phyloP scores from a whole-genome alignment of 2,329 filamentous ascomycete species.

The Cladosporium austrohemisphaericum region DNA sequence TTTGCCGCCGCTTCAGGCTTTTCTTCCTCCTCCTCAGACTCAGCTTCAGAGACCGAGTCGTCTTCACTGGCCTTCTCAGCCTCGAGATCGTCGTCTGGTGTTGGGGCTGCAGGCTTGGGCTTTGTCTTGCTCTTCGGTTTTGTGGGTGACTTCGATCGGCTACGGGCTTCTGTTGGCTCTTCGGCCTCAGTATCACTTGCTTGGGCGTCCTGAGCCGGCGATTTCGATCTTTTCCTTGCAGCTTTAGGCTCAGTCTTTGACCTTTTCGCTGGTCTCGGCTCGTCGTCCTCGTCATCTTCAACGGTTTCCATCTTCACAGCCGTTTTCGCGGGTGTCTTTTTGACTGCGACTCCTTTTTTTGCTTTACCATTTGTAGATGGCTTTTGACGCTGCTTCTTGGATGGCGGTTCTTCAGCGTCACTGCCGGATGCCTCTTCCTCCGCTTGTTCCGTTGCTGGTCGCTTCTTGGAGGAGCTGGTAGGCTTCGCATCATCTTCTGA shows the following conservation, averaged over 20 bases:
- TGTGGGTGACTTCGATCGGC: slow-evolving; percentile 1
- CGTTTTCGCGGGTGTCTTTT: slow-evolving; percentile 18
- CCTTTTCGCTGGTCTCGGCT: slow-evolving; percentile 12
- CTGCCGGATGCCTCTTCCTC: slow-evolving; percentile 22
- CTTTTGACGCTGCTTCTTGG: slow-evolving; percentile 34
- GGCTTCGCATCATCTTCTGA: slow-evolving; percentile 22
- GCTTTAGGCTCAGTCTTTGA: neutral
- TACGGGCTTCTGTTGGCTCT: slow-evolving; percentile 33
- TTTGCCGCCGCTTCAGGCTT: slow-evolving; percentile 71
- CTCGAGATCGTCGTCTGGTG: slow-evolving; percentile 19
- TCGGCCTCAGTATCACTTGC: slow-evolving; percentile 43
- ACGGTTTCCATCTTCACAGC: slow-evolving; percentile 15
- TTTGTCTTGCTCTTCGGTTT: slow-evolving; percentile 4
- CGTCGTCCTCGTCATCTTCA: slow-evolving; percentile 22
- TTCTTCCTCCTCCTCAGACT: slow-evolving; percentile 53
- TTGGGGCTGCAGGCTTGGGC: slow-evolving; percentile 4
- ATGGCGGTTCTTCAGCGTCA: slow-evolving; percentile 33
- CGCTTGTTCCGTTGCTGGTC: slow-evolving; percentile 22
- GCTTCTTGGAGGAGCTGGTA: slow-evolving; percentile 28
- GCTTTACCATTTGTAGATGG: slow-evolving; percentile 21
- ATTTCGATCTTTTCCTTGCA: neutral
- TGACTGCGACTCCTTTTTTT: slow-evolving; percentile 28
- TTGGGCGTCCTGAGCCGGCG: slow-evolving; percentile 17
- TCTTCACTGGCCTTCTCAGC: slow-evolving; percentile 12
- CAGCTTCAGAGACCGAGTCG: slow-evolving; percentile 27